Evolutionary conservation across 345 rosid genomes (phyloP), one percentile per base, ranked within the genome.

Genomic region (Dovyalis caffra): DNA sequence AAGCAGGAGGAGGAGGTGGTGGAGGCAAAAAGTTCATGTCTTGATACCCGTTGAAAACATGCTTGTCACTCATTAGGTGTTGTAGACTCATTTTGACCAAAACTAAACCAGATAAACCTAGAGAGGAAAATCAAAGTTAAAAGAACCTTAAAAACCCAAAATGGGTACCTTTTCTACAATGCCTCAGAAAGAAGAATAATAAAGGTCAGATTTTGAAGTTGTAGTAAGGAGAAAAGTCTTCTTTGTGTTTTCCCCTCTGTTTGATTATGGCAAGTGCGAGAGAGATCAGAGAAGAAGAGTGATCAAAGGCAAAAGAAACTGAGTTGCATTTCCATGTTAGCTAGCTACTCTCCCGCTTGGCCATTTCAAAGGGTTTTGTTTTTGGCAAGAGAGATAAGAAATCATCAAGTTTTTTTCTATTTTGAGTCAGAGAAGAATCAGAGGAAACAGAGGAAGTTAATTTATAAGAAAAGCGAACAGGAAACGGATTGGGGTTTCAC

Each of bases 11-110:
- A 51, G 78, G 69, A 15, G 76, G 69, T 6, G 79, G 75, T 6
- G 79, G 75, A 77, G 82, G 57, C 65, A 81, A 56, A 57, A 80
- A 75, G 78, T 66, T 84, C 57, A 74, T 32, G 37, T 77, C 82
- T 77, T 73, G 76, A 56, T 57, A 67, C 40, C 75, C 79, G 69
- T 34, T 45, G 64, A 75, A 83, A 47, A 63, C 69, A 51, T 63
- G 47, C 28, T 21, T 76, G 29, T 64, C 83, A 62, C 40, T 21
- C 43, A 47, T 78, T 43, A 76, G 64, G 28, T 40, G 67, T 37
- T 69, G 76, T 3, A 53, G 79, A 82, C 74, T 83, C 90, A 87
- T 85, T 77, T 70, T 72, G 66, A 68, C 71, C 56, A 60, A 53
- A 53, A 63, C 20, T 9, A 53, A 35, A 57, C 6, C 20, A 15